A percentile compares a stretch with the other conserved stretches of the same genome.
These are phyloP conservation scores for Bruguiera parviflora DNA, from an alignment of 345 rosid genomes.

Conservation along the genomic window DNA sequence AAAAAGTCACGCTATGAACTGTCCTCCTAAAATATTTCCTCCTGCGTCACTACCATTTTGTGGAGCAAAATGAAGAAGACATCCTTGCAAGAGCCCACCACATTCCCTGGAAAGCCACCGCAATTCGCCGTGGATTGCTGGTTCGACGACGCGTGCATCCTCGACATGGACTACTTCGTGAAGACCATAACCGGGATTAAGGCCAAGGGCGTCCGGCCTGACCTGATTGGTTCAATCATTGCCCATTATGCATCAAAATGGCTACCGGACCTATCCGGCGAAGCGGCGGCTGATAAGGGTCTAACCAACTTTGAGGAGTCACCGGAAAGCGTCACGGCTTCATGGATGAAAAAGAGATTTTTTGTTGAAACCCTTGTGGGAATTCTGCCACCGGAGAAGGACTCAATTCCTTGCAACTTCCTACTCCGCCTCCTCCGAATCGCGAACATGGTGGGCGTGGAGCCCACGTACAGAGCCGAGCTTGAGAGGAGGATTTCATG, in stretches of 20 bases:
- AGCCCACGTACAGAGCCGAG: slow-evolving; percentile 48
- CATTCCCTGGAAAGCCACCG: slow-evolving; percentile 32
- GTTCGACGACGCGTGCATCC: slow-evolving; percentile 72
- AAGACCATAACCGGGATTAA: slow-evolving; percentile 66
- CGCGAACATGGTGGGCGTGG: slow-evolving; percentile 72
- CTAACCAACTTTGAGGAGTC: slow-evolving; percentile 27
- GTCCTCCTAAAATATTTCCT: not conserved
- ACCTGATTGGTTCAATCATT: slow-evolving; percentile 76
- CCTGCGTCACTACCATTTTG: not conserved
- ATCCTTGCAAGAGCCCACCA: slow-evolving; percentile 33
- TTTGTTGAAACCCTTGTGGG: slow-evolving; percentile 73
- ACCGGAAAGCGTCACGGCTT: slow-evolving; percentile 57
- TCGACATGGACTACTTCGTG: slow-evolving; percentile 77
- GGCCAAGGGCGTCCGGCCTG: slow-evolving; percentile 76
- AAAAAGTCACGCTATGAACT: not conserved
- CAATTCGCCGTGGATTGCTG: slow-evolving; percentile 35
- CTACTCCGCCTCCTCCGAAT: slow-evolving; percentile 76
- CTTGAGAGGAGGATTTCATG: slow-evolving; percentile 68
- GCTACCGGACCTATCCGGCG: slow-evolving; percentile 66
- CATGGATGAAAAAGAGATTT: slow-evolving; percentile 68
- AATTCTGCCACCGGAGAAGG: slow-evolving; percentile 78
- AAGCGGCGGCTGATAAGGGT: slow-evolving; percentile 15
- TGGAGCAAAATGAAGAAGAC: slow-evolving; percentile 40
- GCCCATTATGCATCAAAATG: slow-evolving; percentile 81
- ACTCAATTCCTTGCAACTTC: slow-evolving; percentile 75